Conservation (phyloP, 352 stramenopile genomes). For the Elongisporangium undulatum region DNA sequence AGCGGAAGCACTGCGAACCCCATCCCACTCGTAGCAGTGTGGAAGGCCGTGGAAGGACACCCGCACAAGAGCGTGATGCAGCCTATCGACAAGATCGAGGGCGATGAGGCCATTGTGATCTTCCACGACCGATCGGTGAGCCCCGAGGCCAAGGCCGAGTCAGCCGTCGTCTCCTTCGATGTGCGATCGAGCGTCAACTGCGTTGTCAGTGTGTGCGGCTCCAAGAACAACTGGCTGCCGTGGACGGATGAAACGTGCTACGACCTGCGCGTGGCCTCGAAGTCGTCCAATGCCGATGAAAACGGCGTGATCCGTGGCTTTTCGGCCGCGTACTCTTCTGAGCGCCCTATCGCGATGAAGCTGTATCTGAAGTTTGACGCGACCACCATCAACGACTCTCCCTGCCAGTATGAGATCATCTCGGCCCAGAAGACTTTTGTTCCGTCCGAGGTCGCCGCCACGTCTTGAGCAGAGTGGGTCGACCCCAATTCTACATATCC, state of each 20-base stretch:
- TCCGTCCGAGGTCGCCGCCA: background rate
- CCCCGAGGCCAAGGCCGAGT: slow-evolving; percentile 33
- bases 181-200: slow-evolving; percentile 64
- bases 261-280: slow-evolving; percentile 63
- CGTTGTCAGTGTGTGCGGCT: slow-evolving; percentile 69
- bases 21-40: slow-evolving; percentile 16
- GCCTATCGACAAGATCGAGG: slow-evolving; percentile 49
- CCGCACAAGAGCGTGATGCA: slow-evolving; percentile 20
- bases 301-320: slow-evolving; percentile 67
- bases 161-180: slow-evolving; percentile 64
- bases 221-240: slow-evolving; percentile 58
- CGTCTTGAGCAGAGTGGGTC: background rate
- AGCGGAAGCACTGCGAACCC: background rate
- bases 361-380: slow-evolving; percentile 81
- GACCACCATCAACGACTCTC: slow-evolving; percentile 60
- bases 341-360: slow-evolving; percentile 46
- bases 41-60: slow-evolving; percentile 23
- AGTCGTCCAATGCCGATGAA: slow-evolving; percentile 39
- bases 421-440: slow-evolving; percentile 42
- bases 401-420: slow-evolving; percentile 68
- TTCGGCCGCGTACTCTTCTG: slow-evolving; percentile 53
- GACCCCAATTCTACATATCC: background rate
- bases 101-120: slow-evolving; percentile 63
- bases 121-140: slow-evolving; percentile 52
- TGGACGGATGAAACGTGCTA: slow-evolving; percentile 64